Base-by-base conservation (phyloP, 2,329 filamentous ascomycete genomes). In the Exserohilum rostratum region DNA sequence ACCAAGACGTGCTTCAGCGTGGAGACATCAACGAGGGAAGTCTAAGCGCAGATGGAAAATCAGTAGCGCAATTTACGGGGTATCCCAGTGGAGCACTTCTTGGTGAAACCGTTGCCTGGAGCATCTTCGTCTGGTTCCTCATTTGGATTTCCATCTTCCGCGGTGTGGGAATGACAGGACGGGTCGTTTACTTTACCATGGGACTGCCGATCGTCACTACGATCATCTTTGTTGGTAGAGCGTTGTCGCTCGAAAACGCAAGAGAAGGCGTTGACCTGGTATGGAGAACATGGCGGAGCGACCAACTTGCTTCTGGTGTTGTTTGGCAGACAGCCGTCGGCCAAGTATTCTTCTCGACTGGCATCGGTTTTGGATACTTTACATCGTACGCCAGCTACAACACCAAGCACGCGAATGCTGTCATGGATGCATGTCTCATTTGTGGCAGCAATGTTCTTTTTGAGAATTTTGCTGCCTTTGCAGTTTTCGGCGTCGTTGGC, bases 111-210 rank as follows among this genome's bases (percentile, higher is more conserved):
- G 82, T 84, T 2, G 83, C 80, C 10, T 86, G 83, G 84, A 80
- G 78, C 35, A 77, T 79, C 15, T 86, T 86, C 61, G 80, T 83
- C 53, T 85, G 83, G 82, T 83, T 86, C 64, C 68, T 85, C 1
- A 79, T 86, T 60, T 85, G 83, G 82, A 60, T 86, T 35, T 84
- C 80, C 60, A 85, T 87, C 61, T 84, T 85, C 69, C 80, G 82
- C 31, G 81, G 85, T 6, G 82, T 86, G 17, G 82, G 83, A 0
- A 67, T 84, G 55, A 85, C 83, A 2, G 83, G 83, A 2, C 79
- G 83, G 5, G 84, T 85, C 9, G 83, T 85, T 5, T 86, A 85
- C 71, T 84, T 83, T 68, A 85, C 83, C n/a, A 85, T 86, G 83
- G 83, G 82, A 1, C 66, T 86, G 5, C 83, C 84, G 0, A 84